A percentile compares a stretch with the other conserved stretches of the same genome.
Evolutionary conservation across 768 basidiomycete genomes (phyloP).

Genomic region (Naganishia onofrii): DNA sequence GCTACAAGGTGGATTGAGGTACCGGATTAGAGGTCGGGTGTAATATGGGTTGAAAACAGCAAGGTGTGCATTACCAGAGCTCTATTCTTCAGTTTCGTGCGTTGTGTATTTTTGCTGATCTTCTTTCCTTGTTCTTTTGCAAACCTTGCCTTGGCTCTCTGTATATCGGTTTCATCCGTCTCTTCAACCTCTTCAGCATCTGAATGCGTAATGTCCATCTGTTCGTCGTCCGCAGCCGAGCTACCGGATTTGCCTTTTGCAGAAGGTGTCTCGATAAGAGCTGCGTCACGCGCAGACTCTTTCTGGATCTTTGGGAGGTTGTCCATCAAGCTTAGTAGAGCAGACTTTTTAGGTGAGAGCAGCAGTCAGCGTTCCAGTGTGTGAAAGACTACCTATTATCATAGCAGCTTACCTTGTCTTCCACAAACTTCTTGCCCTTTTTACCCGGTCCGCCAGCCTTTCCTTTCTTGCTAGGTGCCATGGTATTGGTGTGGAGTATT

Average conservation of each 20-base stretch:
- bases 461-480: slow-evolving; percentile 13
- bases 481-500: not conserved
- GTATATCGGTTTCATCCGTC: not conserved
- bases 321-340: slow-evolving; percentile 28
- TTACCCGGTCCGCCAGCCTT: slow-evolving; percentile 31
- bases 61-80: not conserved
- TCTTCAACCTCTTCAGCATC: not conserved
- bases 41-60: not conserved
- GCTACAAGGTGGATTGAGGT: not conserved
- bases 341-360: slow-evolving; percentile 6
- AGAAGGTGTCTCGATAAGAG: not conserved
- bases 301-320: slow-evolving; percentile 22
- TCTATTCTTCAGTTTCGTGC: slow-evolving; percentile 14
- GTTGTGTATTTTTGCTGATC: slow-evolving; percentile 12
- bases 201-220: not conserved
- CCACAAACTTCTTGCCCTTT: slow-evolving; percentile 34
- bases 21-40: not conserved
- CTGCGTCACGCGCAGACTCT: slow-evolving; percentile 1
- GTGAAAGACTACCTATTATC: too few species aligned
- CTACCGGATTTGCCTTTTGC: slow-evolving; percentile 21
- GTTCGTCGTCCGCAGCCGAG: not conserved
- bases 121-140: not conserved
- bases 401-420: slow-evolving; percentile 25
- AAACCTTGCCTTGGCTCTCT: not conserved
- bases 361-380: not conserved